Conservation (phyloP, 805 yeast genomes). For the Wickerhamomyces canadensis region DNA sequence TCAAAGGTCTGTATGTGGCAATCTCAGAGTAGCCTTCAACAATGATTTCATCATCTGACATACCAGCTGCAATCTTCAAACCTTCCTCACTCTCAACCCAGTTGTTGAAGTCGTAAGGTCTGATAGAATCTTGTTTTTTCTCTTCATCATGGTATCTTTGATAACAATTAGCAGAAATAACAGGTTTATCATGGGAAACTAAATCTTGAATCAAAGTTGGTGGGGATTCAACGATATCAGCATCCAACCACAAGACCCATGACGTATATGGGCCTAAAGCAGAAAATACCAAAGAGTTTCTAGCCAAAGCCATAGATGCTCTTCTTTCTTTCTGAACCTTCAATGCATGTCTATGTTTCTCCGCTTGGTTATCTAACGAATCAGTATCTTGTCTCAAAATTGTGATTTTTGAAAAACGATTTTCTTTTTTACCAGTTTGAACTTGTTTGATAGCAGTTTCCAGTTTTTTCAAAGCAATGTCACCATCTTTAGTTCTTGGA, state of each 20-base stretch:
- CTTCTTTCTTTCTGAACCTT: conserved; percentile 85
- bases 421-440: conserved; percentile 57
- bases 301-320: conserved; percentile 85
- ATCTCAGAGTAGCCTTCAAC: conserved; percentile 93
- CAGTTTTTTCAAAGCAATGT: conserved; percentile 62
- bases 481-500: conserved; percentile 82
- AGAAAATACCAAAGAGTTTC: conserved; percentile 87
- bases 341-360: conserved; percentile 87
- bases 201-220: conserved; percentile 78
- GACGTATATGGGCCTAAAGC: conserved; percentile 84
- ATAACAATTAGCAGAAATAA: conserved; percentile 88
- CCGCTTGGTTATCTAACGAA: conserved; percentile 66
- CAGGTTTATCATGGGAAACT: conserved; percentile 79
- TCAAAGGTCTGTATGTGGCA: conserved; percentile 90
- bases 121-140: conserved; percentile 48
- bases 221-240: conserved; percentile 91
- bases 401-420: conserved; percentile 77
- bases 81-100: conserved; percentile 91
- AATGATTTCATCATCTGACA: conserved; percentile 86
- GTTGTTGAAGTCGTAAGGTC: conserved; percentile 94
- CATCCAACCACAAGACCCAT: conserved; percentile 96
- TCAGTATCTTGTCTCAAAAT: conserved; percentile 87
- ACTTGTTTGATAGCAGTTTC: conserved; percentile 70
- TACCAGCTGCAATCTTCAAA: conserved; percentile 57
- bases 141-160: conserved; percentile 70